Evolutionary conservation across 176 grass and related monocot species (phyloP).

Genomic region (Avena eriantha): DNA sequence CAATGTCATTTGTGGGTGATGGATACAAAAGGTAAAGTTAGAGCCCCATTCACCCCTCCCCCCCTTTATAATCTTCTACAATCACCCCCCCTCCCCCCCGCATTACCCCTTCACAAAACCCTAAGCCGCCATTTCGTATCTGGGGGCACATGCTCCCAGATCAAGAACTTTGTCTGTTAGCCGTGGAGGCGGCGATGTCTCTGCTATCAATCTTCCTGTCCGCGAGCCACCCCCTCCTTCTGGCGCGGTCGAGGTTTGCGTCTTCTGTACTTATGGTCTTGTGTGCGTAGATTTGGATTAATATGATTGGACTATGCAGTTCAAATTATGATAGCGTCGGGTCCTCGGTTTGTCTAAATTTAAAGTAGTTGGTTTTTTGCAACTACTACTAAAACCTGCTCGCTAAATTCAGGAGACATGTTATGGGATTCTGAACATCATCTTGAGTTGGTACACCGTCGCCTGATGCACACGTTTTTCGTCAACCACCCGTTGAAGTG

Average conservation of each 20-base stretch:
- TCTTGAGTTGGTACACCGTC: too few species aligned
- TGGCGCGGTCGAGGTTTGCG: neutral
- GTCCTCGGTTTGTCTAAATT: neutral
- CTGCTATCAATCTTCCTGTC: neutral
- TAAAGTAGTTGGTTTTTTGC: too few species aligned
- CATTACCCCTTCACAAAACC: too few species aligned
- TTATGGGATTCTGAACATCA: too few species aligned
- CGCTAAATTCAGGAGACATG: too few species aligned
- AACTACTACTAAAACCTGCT: too few species aligned
- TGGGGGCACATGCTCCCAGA: neutral
- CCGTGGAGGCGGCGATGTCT: neutral
- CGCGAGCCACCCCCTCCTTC: neutral
- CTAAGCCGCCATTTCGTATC: neutral
- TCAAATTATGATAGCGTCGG: rapidly evolving
- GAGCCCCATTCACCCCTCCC: neutral
- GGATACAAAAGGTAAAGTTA: neutral
- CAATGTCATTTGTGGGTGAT: too few species aligned
- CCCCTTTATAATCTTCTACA: neutral
- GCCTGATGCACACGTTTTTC: too few species aligned
- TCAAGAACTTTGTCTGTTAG: neutral
- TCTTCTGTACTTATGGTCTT: neutral
- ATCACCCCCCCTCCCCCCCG: neutral
- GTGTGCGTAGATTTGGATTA: neutral
- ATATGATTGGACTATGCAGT: neutral
- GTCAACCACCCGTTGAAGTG: too few species aligned